Percentiles rank a stretch among this genome's conserved stretches.
Conservation (phyloP, 2,329 filamentous ascomycete species). For the Hypoxylon sp. region DNA sequence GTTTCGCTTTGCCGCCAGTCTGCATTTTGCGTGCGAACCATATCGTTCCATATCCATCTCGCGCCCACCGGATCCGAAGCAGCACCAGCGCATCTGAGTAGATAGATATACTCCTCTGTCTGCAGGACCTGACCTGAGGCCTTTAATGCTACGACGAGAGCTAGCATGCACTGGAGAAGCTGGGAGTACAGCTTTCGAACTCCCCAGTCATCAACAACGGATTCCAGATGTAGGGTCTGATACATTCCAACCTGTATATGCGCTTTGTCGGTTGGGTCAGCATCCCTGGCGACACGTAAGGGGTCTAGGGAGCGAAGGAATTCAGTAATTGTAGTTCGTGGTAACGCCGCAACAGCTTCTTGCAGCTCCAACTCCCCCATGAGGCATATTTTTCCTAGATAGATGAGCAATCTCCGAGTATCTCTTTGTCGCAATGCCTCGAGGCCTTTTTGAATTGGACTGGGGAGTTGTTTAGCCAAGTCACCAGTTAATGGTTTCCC, state of each 20-base stretch:
- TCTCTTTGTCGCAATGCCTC: slow-evolving; percentile 44
- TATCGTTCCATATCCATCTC: slow-evolving; percentile 55
- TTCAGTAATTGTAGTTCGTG: slow-evolving; percentile 71
- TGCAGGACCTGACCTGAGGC: slow-evolving; percentile 49
- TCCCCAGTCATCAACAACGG: slow-evolving; percentile 60
- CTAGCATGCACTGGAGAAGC: slow-evolving; percentile 55
- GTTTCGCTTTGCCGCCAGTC: slow-evolving; percentile 44
- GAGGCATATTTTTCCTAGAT: slow-evolving; percentile 41
- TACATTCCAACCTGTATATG: slow-evolving; percentile 57
- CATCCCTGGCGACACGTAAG: slow-evolving; percentile 59
- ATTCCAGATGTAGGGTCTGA: slow-evolving; percentile 55
- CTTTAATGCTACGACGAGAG: slow-evolving; percentile 54
- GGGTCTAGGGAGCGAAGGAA: slow-evolving; percentile 74
- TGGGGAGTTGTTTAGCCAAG: not conserved
- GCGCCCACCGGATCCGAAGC: slow-evolving; percentile 55
- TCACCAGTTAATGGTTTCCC: not conserved
- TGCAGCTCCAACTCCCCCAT: slow-evolving; percentile 48
- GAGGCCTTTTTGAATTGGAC: slow-evolving; percentile 40
- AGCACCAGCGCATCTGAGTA: slow-evolving; percentile 64
- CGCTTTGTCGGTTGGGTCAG: slow-evolving; percentile 63
- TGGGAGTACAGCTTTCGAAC: slow-evolving; percentile 58
- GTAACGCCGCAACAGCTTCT: slow-evolving; percentile 57
- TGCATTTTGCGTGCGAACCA: slow-evolving; percentile 40
- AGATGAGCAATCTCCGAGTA: slow-evolving; percentile 41
- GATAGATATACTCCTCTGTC: slow-evolving; percentile 59